Percentiles rank a stretch among this genome's conserved stretches.
These are phyloP conservation scores for Neofusicoccum sp. DNA, from an alignment of 2,329 filamentous ascomycete genomes.

Conservation along the genomic window DNA sequence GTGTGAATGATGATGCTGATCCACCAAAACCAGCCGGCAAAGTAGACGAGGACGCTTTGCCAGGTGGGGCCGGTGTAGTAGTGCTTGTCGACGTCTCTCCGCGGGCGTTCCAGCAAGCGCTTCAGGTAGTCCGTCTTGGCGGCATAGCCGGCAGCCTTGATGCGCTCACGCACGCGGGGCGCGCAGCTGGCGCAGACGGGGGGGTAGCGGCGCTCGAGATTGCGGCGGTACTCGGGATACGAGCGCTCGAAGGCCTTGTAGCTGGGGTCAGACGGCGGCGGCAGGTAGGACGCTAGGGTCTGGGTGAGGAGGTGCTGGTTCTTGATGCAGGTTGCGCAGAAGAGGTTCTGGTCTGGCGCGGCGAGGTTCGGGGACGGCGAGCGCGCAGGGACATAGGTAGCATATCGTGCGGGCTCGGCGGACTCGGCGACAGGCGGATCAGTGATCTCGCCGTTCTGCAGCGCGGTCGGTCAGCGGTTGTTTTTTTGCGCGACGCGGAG, in stretches of 20 bases:
- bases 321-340: conserved; percentile 79
- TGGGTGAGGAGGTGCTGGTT: conserved; percentile 84
- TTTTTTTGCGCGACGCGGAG: not conserved
- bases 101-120: conserved; percentile 68
- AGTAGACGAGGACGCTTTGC: conserved; percentile 46
- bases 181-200: conserved; percentile 84
- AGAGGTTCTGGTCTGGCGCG: conserved; percentile 48
- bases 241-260: conserved; percentile 69
- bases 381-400: conserved; percentile 45
- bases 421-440: conserved; percentile 74
- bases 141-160: conserved; percentile 73
- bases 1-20: conserved; percentile 38
- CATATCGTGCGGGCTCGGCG: conserved; percentile 52
- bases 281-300: conserved; percentile 78
- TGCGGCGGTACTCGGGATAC: conserved; percentile 69
- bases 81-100: conserved; percentile 24
- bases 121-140: conserved; percentile 81
- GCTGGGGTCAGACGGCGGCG: conserved; percentile 64
- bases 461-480: conserved; percentile 27
- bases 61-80: conserved; percentile 42
- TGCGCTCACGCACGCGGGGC: conserved; percentile 68
- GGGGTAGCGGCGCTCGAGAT: conserved; percentile 81
- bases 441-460: conserved; percentile 81
- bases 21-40: conserved; percentile 49
- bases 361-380: conserved; percentile 29